phyloP scores from a whole-genome alignment of 2,329 filamentous ascomycete species.

The Gliomastix tumulicola region DNA sequence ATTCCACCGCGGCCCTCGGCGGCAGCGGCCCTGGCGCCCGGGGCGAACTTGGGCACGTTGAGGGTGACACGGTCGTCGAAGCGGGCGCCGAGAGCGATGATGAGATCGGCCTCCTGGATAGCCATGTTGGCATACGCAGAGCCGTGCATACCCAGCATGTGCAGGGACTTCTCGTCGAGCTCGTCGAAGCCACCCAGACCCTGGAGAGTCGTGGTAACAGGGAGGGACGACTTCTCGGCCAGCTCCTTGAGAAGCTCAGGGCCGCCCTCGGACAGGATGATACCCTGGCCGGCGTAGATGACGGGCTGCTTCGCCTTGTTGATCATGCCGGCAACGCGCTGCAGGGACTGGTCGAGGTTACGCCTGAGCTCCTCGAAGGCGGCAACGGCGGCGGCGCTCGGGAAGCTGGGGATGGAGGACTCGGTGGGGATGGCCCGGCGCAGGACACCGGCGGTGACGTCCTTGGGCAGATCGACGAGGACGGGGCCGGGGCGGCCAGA shows the following conservation, averaged over 20 bases:
- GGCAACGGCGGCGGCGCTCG: slow-evolving; percentile 78
- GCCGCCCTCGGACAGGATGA: slow-evolving; percentile 74
- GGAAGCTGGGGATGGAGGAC: slow-evolving; percentile 68
- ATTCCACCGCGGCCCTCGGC: slow-evolving; percentile 85
- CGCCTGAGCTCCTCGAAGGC: slow-evolving; percentile 66
- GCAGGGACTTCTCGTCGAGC: slow-evolving; percentile 84
- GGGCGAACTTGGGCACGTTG: slow-evolving; percentile 79
- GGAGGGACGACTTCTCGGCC: slow-evolving; percentile 84
- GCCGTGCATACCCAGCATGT: slow-evolving; percentile 99
- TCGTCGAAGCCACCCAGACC: slow-evolving; percentile 91
- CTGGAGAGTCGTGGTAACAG: slow-evolving; percentile 92
- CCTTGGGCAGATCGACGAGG: slow-evolving; percentile 92
- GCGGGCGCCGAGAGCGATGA: slow-evolving; percentile 86
- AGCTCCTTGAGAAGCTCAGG: slow-evolving; percentile 74
- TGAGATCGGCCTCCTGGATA: slow-evolving; percentile 93
- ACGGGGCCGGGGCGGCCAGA: slow-evolving; percentile 91
- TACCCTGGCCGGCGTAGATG: slow-evolving; percentile 89
- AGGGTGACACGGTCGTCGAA: slow-evolving; percentile 95
- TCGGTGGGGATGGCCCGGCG: slow-evolving; percentile 74
- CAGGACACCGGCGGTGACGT: slow-evolving; percentile 82
- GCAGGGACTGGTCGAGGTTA: slow-evolving; percentile 67
- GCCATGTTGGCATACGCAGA: slow-evolving; percentile 96
- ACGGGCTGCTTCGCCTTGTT: slow-evolving; percentile 90
- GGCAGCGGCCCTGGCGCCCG: slow-evolving; percentile 77
- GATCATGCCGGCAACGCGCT: slow-evolving; percentile 72